These are phyloP conservation scores for Hygrocybe punicea DNA, from an alignment of 768 basidiomycete genomes.

Conservation along the genomic window DNA sequence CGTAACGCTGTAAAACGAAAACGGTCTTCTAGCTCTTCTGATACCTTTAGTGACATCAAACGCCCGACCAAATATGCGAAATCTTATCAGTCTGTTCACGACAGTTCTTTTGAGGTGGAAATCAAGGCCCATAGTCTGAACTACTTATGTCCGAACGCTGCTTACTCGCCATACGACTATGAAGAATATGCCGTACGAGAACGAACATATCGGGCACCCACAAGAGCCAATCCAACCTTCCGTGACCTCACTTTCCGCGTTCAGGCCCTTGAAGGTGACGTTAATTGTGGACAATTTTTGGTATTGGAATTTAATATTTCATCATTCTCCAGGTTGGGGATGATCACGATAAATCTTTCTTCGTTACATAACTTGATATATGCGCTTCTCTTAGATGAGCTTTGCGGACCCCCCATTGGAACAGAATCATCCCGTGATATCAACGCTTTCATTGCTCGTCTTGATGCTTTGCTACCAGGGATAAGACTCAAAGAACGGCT, in stretches of 20 bases:
- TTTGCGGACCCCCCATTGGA: slow-evolving; percentile 42
- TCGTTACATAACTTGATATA: background rate
- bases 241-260: slow-evolving; percentile 19
- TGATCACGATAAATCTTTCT: background rate
- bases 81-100: slow-evolving; percentile 42
- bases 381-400: slow-evolving; percentile 33
- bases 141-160: slow-evolving; percentile 14
- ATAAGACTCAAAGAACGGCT: slow-evolving; percentile 47
- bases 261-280: slow-evolving; percentile 33
- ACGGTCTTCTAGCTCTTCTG: slow-evolving; percentile 1
- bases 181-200: background rate
- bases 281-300: too few relatives aligned
- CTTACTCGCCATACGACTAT: background rate
- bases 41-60: slow-evolving; percentile 17
- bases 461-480: slow-evolving; percentile 47
- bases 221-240: slow-evolving; percentile 5
- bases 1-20: slow-evolving; percentile 13
- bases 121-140: slow-evolving; percentile 36
- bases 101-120: slow-evolving; percentile 46
- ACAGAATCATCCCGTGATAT: slow-evolving; percentile 42
- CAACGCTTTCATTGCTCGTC: slow-evolving; percentile 32
- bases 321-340: too few relatives aligned
- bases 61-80: slow-evolving; percentile 44
- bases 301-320: too few relatives aligned
- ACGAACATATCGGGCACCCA: background rate